Conservation (phyloP, 495 filamentous ascomycete genomes). For the Stereocaulon alpinum region DNA sequence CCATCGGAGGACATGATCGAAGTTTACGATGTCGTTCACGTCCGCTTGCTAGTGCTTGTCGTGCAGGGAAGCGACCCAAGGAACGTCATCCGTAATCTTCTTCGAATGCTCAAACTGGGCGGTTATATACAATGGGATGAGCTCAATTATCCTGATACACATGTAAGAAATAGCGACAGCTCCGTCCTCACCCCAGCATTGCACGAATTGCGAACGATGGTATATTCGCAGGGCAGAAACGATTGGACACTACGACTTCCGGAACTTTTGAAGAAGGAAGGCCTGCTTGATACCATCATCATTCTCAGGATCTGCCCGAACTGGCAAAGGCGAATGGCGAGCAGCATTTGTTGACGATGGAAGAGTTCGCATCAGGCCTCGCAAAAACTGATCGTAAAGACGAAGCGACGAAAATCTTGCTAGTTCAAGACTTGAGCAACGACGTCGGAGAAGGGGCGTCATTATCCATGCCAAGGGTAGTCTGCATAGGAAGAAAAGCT, state of each 20-base stretch:
- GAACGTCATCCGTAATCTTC: conserved; percentile 14
- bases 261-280: background rate
- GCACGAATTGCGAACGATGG: background rate
- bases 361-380: background rate
- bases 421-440: background rate
- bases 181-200: background rate
- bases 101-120: conserved; percentile 16
- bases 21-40: conserved; percentile 21
- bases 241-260: conserved; percentile 3
- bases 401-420: background rate
- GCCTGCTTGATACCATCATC: background rate
- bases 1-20: conserved; percentile 16
- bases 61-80: conserved; percentile 12
- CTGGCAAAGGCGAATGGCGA: background rate
- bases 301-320: background rate
- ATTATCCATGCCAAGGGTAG: conserved; percentile 4
- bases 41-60: conserved; percentile 15
- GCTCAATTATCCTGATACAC: background rate
- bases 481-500: conserved; percentile 1
- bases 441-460: background rate
- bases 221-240: conserved; percentile 1
- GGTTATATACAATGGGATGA: conserved; percentile 11
- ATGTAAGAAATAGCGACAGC: background rate
- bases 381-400: background rate
- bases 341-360: conserved; percentile 4